These are phyloP conservation scores for Trypethelium eluteriae DNA, from an alignment of 495 filamentous ascomycete genomes.

Conservation along the genomic window DNA sequence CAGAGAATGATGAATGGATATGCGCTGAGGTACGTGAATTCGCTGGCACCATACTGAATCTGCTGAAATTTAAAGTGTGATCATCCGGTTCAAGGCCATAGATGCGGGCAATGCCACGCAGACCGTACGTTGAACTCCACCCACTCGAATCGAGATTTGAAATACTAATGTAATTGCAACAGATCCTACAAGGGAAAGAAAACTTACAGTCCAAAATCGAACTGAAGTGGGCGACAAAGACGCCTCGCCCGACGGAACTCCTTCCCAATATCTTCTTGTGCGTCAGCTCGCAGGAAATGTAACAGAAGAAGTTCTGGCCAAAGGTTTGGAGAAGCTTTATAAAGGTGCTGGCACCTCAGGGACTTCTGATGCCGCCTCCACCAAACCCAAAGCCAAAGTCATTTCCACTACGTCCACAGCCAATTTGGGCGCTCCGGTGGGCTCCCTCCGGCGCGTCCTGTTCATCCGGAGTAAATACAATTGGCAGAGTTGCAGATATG, in stretches of 20 bases:
- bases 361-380: slow-evolving; percentile 26
- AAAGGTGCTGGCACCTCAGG: slow-evolving; percentile 43
- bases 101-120: background rate
- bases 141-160: background rate
- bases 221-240: slow-evolving; percentile 59
- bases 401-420: slow-evolving; percentile 67
- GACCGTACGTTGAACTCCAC: background rate
- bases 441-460: slow-evolving; percentile 68
- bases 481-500: slow-evolving; percentile 77
- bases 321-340: slow-evolving; percentile 72
- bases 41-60: background rate
- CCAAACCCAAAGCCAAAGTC: slow-evolving; percentile 56
- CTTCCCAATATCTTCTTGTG: slow-evolving; percentile 76
- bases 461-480: slow-evolving; percentile 67
- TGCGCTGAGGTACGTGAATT: background rate
- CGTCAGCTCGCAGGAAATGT: slow-evolving; percentile 66
- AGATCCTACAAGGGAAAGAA: slow-evolving; percentile 45
- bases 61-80: background rate
- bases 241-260: slow-evolving; percentile 61
- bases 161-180: background rate
- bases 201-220: slow-evolving; percentile 17
- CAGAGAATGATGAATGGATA: background rate
- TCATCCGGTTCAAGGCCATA: background rate
- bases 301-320: slow-evolving; percentile 69
- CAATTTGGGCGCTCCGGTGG: slow-evolving; percentile 66